A percentile compares a stretch with the other conserved stretches of the same genome.
Evolutionary conservation across 1,139 yeast genomes (phyloP).

Genomic region (Kodamaea sp.): DNA sequence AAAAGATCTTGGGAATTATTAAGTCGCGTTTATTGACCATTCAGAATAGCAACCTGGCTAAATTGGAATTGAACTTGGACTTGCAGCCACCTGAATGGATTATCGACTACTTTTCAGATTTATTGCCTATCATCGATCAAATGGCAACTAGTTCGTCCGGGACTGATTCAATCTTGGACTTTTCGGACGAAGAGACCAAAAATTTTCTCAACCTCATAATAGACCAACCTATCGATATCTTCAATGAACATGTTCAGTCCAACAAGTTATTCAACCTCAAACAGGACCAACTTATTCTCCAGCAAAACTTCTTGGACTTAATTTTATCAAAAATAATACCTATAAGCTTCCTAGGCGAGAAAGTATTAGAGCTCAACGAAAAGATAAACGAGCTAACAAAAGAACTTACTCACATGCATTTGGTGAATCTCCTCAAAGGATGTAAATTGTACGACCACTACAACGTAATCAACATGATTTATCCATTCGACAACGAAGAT

Average conservation of each 20-base stretch:
- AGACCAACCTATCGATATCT: conserved; percentile 50
- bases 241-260: conserved; percentile 34
- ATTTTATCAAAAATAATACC: conserved; percentile 58
- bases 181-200: conserved; percentile 33
- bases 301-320: conserved; percentile 61
- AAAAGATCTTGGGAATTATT: conserved; percentile 42
- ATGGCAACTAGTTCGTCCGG: conserved; percentile 9
- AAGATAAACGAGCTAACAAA: conserved; percentile 33
- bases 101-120: conserved; percentile 52
- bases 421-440: conserved; percentile 43
- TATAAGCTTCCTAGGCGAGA: conserved; percentile 38
- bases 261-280: conserved; percentile 27
- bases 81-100: conserved; percentile 78
- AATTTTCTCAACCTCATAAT: conserved; percentile 40
- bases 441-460: conserved; percentile 57
- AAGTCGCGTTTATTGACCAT: conserved; percentile 44
- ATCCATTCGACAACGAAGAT: conserved; percentile 50
- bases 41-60: conserved; percentile 41
- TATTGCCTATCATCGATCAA: conserved; percentile 52
- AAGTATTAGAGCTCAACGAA: conserved; percentile 40
- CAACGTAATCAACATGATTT: conserved; percentile 70
- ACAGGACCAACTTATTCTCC: conserved; percentile 44
- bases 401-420: conserved; percentile 44
- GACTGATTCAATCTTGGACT: conserved; percentile 32
- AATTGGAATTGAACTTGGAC: conserved; percentile 45